Conservation (phyloP, 495 filamentous ascomycete species). For the Trichoderma orchidacearum region DNA sequence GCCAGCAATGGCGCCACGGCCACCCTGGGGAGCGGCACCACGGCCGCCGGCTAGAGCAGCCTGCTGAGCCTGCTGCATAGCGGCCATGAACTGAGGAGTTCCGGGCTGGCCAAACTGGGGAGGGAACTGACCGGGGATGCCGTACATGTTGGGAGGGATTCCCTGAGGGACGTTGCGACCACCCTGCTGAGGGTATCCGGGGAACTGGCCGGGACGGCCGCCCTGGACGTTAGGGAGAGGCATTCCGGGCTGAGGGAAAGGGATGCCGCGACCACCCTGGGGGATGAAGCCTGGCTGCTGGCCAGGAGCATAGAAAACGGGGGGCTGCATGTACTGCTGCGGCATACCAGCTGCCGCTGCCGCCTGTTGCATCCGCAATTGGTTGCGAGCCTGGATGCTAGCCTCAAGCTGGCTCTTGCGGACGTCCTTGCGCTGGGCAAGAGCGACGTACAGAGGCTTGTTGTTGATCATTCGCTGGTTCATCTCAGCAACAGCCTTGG, state of each 20-base stretch:
- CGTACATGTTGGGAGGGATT: constrained; percentile 69
- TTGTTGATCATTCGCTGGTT: constrained; percentile 96
- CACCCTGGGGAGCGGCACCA: constrained; percentile 46
- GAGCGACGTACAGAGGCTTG: constrained; percentile 96
- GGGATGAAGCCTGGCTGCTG: constrained; percentile 71
- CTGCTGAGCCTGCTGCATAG: constrained; percentile 56
- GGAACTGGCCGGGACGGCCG: constrained; percentile 73
- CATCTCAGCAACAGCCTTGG: constrained; percentile 97
- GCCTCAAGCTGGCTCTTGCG: constrained; percentile 97
- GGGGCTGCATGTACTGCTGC: constrained; percentile 68
- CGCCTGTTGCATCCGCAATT: constrained; percentile 94
- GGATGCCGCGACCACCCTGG: constrained; percentile 63
- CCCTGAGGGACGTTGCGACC: constrained; percentile 69
- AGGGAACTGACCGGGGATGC: constrained; percentile 59
- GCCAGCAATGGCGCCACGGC: constrained; percentile 51
- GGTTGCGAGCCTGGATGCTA: constrained; percentile 97
- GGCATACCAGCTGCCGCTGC: constrained; percentile 87
- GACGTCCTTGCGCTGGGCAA: constrained; percentile 98
- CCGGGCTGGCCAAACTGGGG: constrained; percentile 30
- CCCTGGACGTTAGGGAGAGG: constrained; percentile 69
- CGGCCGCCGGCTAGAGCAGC: constrained; percentile 49
- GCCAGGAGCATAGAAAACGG: constrained; percentile 77
- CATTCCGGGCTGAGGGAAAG: constrained; percentile 76
- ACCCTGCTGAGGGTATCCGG: constrained; percentile 68
- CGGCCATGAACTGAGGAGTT: constrained; percentile 41